These are phyloP conservation scores for Calonectria honghensis DNA, from an alignment of 2,329 filamentous ascomycete species.

Conservation along the genomic window DNA sequence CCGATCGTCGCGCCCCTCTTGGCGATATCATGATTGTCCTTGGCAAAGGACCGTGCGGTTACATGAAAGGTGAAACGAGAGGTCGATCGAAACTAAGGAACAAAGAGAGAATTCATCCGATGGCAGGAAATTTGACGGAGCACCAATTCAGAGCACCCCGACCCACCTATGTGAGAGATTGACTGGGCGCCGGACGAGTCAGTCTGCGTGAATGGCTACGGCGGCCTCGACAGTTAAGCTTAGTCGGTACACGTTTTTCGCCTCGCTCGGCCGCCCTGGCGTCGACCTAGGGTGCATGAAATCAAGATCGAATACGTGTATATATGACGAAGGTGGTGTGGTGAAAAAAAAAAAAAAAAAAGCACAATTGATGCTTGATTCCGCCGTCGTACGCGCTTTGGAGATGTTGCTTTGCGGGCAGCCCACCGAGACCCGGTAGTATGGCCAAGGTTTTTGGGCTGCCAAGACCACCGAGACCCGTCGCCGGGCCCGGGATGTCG, in stretches of 20 bases:
- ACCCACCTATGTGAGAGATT: background rate
- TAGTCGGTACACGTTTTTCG: background rate
- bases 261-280: slow-evolving; percentile 12
- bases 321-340: slow-evolving; percentile 22
- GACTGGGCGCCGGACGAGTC: background rate
- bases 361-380: background rate
- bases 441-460: background rate
- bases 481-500: slow-evolving; percentile 21
- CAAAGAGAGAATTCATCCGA: slow-evolving; percentile 5
- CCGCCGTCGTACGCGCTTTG: background rate
- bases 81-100: slow-evolving; percentile 23
- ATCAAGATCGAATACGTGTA: slow-evolving; percentile 31
- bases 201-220: background rate
- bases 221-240: slow-evolving; percentile 14
- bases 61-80: slow-evolving; percentile 6
- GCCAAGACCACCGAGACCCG: slow-evolving; percentile 29
- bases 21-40: background rate
- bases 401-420: background rate
- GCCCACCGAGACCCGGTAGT: background rate
- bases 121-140: slow-evolving; percentile 18
- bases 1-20: slow-evolving; percentile 1
- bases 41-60: slow-evolving; percentile 5
- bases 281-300: slow-evolving; percentile 8
- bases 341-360: background rate
- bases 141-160: background rate